Conservation (phyloP, 371 early-diverging fungal species). For the Parasitella parasitica region DNA sequence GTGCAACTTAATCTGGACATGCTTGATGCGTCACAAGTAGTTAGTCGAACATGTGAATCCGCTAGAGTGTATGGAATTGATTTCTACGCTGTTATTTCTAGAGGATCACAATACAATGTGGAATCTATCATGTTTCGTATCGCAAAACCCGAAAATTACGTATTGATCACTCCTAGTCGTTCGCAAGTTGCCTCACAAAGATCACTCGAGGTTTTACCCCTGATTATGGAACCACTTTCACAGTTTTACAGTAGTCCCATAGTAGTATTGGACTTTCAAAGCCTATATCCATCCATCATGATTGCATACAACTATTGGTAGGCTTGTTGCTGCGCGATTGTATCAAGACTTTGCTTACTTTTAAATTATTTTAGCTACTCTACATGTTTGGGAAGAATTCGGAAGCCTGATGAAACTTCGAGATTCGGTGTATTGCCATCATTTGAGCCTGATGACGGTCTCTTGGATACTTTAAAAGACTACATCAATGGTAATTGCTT, state of each 20-base stretch:
- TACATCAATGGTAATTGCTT: constrained; percentile 57
- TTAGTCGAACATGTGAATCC: constrained; percentile 79
- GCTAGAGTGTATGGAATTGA: constrained; percentile 88
- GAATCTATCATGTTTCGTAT: constrained; percentile 87
- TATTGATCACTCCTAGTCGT: constrained; percentile 63
- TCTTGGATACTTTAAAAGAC: constrained; percentile 59
- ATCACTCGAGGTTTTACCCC: constrained; percentile 80
- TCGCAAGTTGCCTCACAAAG: constrained; percentile 71
- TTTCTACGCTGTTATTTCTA: constrained; percentile 79
- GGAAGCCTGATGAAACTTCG: constrained; percentile 36
- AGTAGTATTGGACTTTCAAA: constrained; percentile 89
- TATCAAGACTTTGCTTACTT: not conserved
- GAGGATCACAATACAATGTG: constrained; percentile 90
- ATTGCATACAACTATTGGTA: constrained; percentile 93
- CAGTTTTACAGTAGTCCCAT: constrained; percentile 80
- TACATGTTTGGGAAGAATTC: constrained; percentile 75
- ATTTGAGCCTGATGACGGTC: constrained; percentile 15
- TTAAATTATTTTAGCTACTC: constrained; percentile 64
- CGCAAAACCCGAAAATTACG: constrained; percentile 75
- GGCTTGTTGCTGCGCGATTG: not conserved
- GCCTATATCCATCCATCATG: constrained; percentile 91
- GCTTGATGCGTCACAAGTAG: constrained; percentile 68
- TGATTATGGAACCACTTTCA: constrained; percentile 87
- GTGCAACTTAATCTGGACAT: constrained; percentile 67
- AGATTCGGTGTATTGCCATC: constrained; percentile 42